phyloP scores from a whole-genome alignment of 139 green algal genomes.

The Ettlia oleoabundans region DNA sequence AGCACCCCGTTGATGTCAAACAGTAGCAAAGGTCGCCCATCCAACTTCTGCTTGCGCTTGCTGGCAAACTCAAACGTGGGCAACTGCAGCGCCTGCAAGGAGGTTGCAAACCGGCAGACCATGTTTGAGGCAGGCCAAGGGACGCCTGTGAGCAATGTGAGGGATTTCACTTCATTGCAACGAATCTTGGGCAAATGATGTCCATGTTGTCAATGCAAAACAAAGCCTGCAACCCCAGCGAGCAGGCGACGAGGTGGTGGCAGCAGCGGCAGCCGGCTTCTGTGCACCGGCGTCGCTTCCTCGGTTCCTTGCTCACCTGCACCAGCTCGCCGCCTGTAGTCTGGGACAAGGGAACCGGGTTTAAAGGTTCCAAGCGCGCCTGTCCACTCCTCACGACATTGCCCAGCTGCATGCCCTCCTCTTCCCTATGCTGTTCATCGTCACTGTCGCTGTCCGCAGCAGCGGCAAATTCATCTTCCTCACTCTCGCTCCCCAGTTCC shows the following conservation, averaged over 20 bases:
- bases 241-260: too few species aligned
- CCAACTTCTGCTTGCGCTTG: conserved; percentile 29
- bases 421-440: conserved; percentile 14
- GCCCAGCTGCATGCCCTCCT: conserved; percentile 12
- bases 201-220: too few species aligned
- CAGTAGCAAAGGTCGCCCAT: conserved; percentile 36
- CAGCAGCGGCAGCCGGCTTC: neutral
- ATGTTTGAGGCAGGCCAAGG: too few species aligned
- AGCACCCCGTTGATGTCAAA: conserved; percentile 63
- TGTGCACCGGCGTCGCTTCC: neutral
- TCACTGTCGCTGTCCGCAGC: neutral
- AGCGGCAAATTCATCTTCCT: conserved; percentile 23
- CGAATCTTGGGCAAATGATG: too few species aligned
- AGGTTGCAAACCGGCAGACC: too few species aligned
- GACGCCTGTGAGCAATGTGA: too few species aligned
- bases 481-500: neutral
- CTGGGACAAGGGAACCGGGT: neutral
- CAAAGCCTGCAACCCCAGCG: too few species aligned
- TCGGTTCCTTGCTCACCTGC: neutral
- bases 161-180: too few species aligned
- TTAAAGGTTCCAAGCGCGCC: too few species aligned
- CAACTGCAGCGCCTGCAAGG: conserved; percentile 8
- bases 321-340: neutral
- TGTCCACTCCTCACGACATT: conserved; percentile 29
- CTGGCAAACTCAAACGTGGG: conserved; percentile 17